Evolutionary conservation across 1,284 basidiomycete species (phyloP).

Genomic region (Naganishia sp.): DNA sequence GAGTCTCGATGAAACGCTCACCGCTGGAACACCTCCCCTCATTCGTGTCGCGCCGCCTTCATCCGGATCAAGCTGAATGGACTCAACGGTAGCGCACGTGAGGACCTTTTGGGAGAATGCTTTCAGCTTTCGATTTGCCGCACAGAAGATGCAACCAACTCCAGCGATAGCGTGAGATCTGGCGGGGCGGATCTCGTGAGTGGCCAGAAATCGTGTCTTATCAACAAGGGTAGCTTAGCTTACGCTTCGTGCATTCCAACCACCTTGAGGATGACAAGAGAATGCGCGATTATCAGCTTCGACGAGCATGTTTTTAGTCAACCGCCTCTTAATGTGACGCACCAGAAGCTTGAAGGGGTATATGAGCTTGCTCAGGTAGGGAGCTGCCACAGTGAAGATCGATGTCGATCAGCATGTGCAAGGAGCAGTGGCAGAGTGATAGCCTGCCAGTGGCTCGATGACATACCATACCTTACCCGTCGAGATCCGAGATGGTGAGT

Average conservation of each 20-base stretch:
- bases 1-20: constrained; percentile 60
- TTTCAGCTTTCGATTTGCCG: background rate
- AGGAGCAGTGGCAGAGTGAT: background rate
- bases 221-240: constrained; percentile 32
- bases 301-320: too few species aligned
- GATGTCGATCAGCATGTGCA: constrained; percentile 6
- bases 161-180: constrained; percentile 81
- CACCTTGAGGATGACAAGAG: constrained; percentile 59
- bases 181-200: background rate
- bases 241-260: constrained; percentile 86
- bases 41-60: constrained; percentile 92
- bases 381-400: constrained; percentile 36
- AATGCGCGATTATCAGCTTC: background rate
- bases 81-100: constrained; percentile 88
- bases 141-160: constrained; percentile 36
- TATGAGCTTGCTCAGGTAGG: constrained; percentile 60
- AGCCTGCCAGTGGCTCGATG: too few species aligned
- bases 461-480: too few species aligned
- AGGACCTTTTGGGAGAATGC: constrained; percentile 59
- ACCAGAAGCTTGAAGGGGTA: constrained; percentile 85
- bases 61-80: constrained; percentile 65
- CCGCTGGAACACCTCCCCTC: constrained; percentile 84
- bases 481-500: too few species aligned
- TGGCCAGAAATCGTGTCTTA: background rate
- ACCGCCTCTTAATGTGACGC: constrained; percentile 18